phyloP scores from a whole-genome alignment of 2,329 filamentous ascomycete species.

The Fulvia fulva region DNA sequence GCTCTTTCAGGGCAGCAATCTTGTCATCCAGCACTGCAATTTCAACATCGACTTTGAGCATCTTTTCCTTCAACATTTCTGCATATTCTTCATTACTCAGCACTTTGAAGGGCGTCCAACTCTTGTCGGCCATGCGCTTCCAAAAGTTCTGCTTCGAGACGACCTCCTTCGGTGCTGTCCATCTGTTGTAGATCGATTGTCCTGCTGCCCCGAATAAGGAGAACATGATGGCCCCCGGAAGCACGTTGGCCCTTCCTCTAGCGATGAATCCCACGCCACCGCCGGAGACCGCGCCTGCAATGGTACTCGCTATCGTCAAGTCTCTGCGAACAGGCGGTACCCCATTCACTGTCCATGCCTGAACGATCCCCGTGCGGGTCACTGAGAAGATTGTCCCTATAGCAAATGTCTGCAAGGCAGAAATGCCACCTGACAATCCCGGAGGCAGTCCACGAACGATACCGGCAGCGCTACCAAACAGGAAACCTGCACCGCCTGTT shows the following conservation, averaged over 20 bases:
- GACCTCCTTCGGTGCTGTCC: constrained; percentile 36
- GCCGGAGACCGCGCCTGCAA: constrained; percentile 67
- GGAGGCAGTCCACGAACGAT: constrained; percentile 62
- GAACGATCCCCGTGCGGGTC: constrained; percentile 42
- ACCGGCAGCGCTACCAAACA: constrained; percentile 43
- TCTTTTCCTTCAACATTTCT: constrained; percentile 65
- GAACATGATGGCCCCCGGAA: constrained; percentile 59
- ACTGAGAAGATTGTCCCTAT: constrained; percentile 75
- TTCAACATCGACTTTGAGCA: constrained; percentile 68
- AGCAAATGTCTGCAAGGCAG: constrained; percentile 76
- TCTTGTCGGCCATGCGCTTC: constrained; percentile 55
- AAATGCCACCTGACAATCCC: constrained; percentile 65
- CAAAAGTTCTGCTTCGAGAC: constrained; percentile 41
- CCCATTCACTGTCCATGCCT: constrained; percentile 27
- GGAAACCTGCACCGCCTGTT: constrained; percentile 63
- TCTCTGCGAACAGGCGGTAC: constrained; percentile 41
- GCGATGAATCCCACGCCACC: constrained; percentile 52
- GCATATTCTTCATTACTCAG: constrained; percentile 71
- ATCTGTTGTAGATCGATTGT: constrained; percentile 53
- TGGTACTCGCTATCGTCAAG: constrained; percentile 61
- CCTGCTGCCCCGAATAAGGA: constrained; percentile 55
- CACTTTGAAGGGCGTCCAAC: constrained; percentile 67
- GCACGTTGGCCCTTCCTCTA: constrained; percentile 51
- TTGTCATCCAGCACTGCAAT: constrained; percentile 75
- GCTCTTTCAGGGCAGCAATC: constrained; percentile 52